These are phyloP conservation scores for Mucor velutinosus DNA, from an alignment of 371 early-diverging fungal species.

Conservation along the genomic window DNA sequence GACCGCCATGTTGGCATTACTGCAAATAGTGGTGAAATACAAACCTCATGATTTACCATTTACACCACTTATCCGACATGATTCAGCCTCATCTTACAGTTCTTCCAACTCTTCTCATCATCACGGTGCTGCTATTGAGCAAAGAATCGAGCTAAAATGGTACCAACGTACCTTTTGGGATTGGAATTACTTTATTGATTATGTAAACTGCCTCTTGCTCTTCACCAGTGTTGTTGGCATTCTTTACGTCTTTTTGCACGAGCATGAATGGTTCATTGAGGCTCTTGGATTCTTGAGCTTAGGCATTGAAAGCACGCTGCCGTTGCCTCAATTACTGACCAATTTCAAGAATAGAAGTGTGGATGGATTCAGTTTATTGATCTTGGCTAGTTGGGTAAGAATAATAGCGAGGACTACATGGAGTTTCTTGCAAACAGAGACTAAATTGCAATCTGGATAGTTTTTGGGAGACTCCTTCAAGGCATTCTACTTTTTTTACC, in stretches of 20 bases:
- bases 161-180: constrained; percentile 33
- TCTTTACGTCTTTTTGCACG: constrained; percentile 41
- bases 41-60: constrained; percentile 17
- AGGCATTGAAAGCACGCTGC: constrained; percentile 65
- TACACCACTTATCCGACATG: constrained; percentile 14
- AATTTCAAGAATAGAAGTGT: constrained; percentile 57
- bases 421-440: neutral
- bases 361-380: constrained; percentile 57
- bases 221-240: constrained; percentile 38
- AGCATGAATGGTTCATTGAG: constrained; percentile 35
- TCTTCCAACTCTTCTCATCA: constrained; percentile 9
- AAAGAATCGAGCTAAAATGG: constrained; percentile 16
- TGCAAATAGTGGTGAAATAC: constrained; percentile 47
- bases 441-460: constrained; percentile 18
- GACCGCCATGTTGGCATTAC: constrained; percentile 50
- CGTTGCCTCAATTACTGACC: constrained; percentile 60
- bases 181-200: constrained; percentile 47
- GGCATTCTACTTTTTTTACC: constrained; percentile 59
- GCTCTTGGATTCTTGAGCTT: constrained; percentile 47
- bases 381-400: constrained; percentile 50
- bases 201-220: constrained; percentile 48
- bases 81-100: neutral
- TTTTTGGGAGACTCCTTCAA: constrained; percentile 70
- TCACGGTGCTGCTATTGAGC: neutral
- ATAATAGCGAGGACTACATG: neutral